Evolutionary conservation across 2,329 filamentous ascomycete genomes (phyloP).

Genomic region (Nigrospora oryzae): DNA sequence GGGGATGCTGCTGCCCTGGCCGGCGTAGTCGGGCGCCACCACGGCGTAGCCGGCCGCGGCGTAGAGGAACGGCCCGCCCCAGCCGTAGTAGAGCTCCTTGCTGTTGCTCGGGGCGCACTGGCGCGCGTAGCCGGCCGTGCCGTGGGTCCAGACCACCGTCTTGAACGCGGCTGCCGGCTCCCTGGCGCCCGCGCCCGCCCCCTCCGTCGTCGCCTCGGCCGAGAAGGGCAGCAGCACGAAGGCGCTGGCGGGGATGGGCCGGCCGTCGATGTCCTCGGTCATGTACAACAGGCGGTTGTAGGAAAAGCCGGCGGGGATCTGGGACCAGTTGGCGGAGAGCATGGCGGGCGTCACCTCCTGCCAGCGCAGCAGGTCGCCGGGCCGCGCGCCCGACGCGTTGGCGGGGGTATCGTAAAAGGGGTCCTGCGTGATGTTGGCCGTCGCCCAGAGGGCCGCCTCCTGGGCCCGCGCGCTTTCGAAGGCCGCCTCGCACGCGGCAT

Average conservation of each 20-base stretch:
- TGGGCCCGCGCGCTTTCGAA: conserved; percentile 1
- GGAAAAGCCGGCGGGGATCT: conserved; percentile 6
- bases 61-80: conserved; percentile 9
- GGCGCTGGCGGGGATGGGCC: conserved; percentile 6
- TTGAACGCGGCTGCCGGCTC: not conserved
- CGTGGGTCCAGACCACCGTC: conserved; percentile 15
- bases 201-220: not conserved
- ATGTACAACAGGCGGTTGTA: conserved; percentile 8
- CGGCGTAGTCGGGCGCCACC: conserved; percentile 4
- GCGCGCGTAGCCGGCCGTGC: conserved; percentile 11
- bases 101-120: conserved; percentile 14
- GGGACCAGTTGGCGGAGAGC: conserved; percentile 6
- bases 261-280: conserved; percentile 9
- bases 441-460: conserved; percentile 4
- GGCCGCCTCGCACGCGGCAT: conserved; percentile 1
- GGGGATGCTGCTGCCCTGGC: conserved; percentile 4
- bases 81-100: conserved; percentile 12
- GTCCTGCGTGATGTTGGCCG: conserved; percentile 1
- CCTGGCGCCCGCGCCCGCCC: not conserved
- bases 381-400: conserved; percentile 4
- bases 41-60: conserved; percentile 4
- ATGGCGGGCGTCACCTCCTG: conserved; percentile 4
- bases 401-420: conserved; percentile 7
- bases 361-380: conserved; percentile 10
- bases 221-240: conserved; percentile 7